These are phyloP conservation scores for Cochlearia excelsa DNA, from an alignment of 345 rosid species.

Conservation along the genomic window DNA sequence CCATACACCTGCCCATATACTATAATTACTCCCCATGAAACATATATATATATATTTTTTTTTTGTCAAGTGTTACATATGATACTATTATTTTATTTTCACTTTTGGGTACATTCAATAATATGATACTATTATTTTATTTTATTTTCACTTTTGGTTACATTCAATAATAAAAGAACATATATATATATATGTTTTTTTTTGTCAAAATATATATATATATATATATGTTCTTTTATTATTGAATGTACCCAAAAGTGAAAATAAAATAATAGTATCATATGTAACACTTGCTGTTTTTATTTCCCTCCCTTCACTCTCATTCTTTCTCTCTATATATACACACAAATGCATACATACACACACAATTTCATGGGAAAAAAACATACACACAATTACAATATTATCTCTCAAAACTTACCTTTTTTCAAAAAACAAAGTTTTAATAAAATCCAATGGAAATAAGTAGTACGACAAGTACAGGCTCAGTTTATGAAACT, in stretches of 20 bases:
- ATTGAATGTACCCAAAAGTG: conserved; percentile 19
- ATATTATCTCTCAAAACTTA: conserved; percentile 17
- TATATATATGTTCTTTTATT: conserved; percentile 6
- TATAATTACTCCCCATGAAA: conserved; percentile 35
- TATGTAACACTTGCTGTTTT: conserved; percentile 37
- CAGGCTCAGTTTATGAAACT: conserved; percentile 39
- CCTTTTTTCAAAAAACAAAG: conserved; percentile 4
- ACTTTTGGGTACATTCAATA: no score
- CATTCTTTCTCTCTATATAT: conserved; percentile 2
- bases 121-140: no score
- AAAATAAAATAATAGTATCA: conserved; percentile 29
- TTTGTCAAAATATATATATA: conserved; percentile 22
- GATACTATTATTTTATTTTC: conserved; percentile 30
- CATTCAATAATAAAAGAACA: conserved; percentile 18
- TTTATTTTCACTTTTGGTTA: no score
- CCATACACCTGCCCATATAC: conserved; percentile 39
- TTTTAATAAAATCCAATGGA: conserved; percentile 37
- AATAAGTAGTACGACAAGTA: conserved; percentile 49
- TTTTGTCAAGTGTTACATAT: conserved; percentile 35
- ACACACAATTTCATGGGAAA: neutral
- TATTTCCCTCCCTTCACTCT: conserved; percentile 11
- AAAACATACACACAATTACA: conserved; percentile 3
- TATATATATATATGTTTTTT: conserved; percentile 9
- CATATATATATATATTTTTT: conserved; percentile 29
- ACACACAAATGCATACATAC: conserved; percentile 1